These are phyloP conservation scores for Cenococcum geophilum DNA, from an alignment of 495 filamentous ascomycete genomes.

Conservation along the genomic window DNA sequence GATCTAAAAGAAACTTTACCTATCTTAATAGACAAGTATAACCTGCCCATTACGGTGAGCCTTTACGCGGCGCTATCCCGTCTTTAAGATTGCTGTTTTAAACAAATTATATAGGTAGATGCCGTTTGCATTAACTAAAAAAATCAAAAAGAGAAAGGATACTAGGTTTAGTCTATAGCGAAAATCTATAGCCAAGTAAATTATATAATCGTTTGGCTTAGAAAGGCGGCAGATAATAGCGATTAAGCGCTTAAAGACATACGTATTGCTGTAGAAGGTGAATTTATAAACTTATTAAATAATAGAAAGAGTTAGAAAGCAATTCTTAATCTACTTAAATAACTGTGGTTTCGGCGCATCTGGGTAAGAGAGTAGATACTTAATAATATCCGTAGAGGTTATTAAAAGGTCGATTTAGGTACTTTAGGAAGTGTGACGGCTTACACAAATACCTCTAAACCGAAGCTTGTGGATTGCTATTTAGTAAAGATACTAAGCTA, in stretches of 20 bases:
- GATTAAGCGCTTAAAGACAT: no score
- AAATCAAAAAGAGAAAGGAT: slow-evolving; percentile 9
- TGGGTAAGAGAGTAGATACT: slow-evolving; percentile 29
- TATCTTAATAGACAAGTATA: not conserved
- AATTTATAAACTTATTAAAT: not conserved
- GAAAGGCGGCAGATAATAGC: no score
- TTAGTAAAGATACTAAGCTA: no score
- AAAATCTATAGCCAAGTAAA: slow-evolving; percentile 4
- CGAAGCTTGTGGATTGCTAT: no score
- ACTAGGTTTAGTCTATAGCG: slow-evolving; percentile 9
- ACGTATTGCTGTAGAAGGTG: not conserved
- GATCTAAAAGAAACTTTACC: not conserved
- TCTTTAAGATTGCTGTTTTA: not conserved
- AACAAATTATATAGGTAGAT: no score
- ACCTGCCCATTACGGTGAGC: not conserved
- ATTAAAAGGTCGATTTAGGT: slow-evolving; percentile 21
- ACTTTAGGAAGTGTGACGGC: slow-evolving; percentile 39
- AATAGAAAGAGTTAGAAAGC: slow-evolving; percentile 10
- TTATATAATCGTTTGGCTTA: no score
- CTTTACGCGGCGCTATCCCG: not conserved
- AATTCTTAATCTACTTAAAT: no score
- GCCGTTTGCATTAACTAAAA: no score
- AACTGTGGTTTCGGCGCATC: no score
- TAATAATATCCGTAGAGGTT: not conserved
- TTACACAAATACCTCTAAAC: no score